Base-by-base conservation (phyloP, 2,329 filamentous ascomycete species). In the Parastagonospora nodorum region DNA sequence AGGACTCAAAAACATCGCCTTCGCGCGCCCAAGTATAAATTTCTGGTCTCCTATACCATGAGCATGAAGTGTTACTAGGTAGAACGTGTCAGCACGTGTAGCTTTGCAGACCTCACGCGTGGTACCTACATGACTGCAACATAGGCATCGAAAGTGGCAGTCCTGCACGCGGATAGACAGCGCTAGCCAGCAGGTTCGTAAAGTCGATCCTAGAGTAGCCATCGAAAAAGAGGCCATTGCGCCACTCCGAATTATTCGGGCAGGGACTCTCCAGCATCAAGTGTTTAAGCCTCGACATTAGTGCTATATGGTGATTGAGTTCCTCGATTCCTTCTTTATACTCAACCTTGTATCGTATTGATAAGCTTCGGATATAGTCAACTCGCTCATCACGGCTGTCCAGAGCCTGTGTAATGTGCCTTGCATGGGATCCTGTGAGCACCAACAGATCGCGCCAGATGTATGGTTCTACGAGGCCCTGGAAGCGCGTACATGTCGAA, bases 171-270 rank as follows among this genome's bases (percentile, higher is more conserved):
- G 53, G 64, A 45, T 64, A 63, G 1, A 69, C 58, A 7, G 64
- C 46, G 12, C 51, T 56, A 29, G 63, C 61, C 19, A 74, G 55
- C 19, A 73, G 44, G n/a, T 66, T 57, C n/a, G 49, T 58, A 39
- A 68, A 72, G 40, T 73, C 58, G 5, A 73, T 69, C 27, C 60
- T 57, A 8, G 68, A 70, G 48, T 55, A 63, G 7, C 63, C 65
- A 12, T 66, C 58, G 43, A 71, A 73, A 24, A 57, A 48, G 2
- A 51, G 39, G 4, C 52, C 60, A 1, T 37, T 16, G 8, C 53
- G 55, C 66, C 66, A 72, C 31, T 67, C 67, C n/a, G 53, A 50
- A 41, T 74, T 72, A 40, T 74, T 74, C 10, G 68, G 68, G 49
- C 71, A 74, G 0, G 70, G 68, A 12, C 61, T 68, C 45, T 74